Percentiles rank a stretch among this genome's conserved stretches.
These are phyloP conservation scores for Daldinia decipiens DNA, from an alignment of 495 filamentous ascomycete genomes.

Conservation along the genomic window DNA sequence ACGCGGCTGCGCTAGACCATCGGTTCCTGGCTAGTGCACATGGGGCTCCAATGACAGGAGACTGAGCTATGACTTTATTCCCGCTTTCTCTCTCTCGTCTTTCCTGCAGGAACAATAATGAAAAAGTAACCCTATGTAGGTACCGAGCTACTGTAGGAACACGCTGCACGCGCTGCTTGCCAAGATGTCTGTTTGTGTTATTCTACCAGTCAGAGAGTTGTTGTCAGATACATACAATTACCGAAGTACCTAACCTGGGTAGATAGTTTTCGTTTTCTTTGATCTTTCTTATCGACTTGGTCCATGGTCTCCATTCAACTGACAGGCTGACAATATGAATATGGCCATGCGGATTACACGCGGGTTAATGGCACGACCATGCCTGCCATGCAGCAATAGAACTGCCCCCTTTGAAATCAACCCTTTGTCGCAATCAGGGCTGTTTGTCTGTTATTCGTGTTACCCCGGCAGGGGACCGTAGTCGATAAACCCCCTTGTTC, in stretches of 20 bases:
- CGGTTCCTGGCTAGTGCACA: constrained; percentile 10
- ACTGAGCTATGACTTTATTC: constrained; percentile 1
- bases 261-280: neutral
- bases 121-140: constrained; percentile 13
- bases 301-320: no score
- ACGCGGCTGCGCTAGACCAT: constrained; percentile 7
- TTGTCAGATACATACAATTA: constrained; percentile 12
- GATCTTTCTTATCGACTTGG: neutral
- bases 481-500: constrained; percentile 34
- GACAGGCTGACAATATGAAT: no score
- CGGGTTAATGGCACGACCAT: neutral
- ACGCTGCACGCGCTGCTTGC: constrained; percentile 21
- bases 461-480: constrained; percentile 4
- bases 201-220: constrained; percentile 10
- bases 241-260: neutral
- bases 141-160: constrained; percentile 30
- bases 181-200: constrained; percentile 10
- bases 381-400: neutral
- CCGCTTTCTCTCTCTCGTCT: neutral
- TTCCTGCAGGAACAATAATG: constrained; percentile 46
- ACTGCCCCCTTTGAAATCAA: constrained; percentile 19
- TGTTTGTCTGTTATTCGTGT: constrained; percentile 15
- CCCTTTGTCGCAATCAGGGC: constrained; percentile 24
- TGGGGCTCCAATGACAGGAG: constrained; percentile 27
- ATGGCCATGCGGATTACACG: no score